A percentile compares a stretch with the other conserved stretches of the same genome.
These are phyloP conservation scores for Russula olivacea DNA, from an alignment of 768 basidiomycete genomes.

Conservation along the genomic window DNA sequence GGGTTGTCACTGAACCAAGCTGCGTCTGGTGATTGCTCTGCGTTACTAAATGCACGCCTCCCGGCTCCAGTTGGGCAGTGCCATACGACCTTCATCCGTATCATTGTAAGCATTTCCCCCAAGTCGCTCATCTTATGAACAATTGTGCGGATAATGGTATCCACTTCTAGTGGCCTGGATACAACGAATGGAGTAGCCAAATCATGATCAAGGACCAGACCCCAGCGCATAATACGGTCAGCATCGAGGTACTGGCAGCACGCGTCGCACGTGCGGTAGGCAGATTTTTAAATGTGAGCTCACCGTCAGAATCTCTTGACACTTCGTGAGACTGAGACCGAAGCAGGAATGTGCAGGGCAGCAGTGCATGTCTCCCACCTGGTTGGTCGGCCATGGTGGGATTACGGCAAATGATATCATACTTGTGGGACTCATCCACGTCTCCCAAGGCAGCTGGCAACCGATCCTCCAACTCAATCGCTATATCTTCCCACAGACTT, in stretches of 20 bases:
- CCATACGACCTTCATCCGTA: conserved; percentile 7
- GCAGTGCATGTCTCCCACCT: not conserved
- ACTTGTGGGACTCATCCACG: conserved; percentile 15
- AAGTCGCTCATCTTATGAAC: not conserved
- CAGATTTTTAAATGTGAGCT: conserved; percentile 10
- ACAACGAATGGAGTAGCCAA: conserved; percentile 4
- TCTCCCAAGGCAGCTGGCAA: conserved; percentile 21
- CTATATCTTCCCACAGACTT: not conserved
- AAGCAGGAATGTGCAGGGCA: not conserved
- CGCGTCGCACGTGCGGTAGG: conserved; percentile 9
- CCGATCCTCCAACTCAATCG: conserved; percentile 14
- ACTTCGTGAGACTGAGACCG: not conserved
- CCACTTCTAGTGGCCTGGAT: conserved; percentile 12
- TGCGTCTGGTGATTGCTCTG: not conserved
- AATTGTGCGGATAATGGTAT: not conserved
- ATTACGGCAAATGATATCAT: conserved; percentile 12
- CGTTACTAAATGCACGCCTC: not conserved
- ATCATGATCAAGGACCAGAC: conserved; percentile 16
- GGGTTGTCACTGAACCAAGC: not conserved
- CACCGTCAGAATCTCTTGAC: not conserved
- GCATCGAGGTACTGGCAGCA: conserved; percentile 1
- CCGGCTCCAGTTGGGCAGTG: conserved; percentile 7
- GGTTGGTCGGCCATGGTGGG: conserved; percentile 8
- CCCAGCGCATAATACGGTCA: not conserved
- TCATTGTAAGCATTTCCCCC: not conserved